Percentiles rank a stretch among this genome's conserved stretches.
Conservation (phyloP, 2,329 filamentous ascomycete genomes). For the Fusarium temperatum region DNA sequence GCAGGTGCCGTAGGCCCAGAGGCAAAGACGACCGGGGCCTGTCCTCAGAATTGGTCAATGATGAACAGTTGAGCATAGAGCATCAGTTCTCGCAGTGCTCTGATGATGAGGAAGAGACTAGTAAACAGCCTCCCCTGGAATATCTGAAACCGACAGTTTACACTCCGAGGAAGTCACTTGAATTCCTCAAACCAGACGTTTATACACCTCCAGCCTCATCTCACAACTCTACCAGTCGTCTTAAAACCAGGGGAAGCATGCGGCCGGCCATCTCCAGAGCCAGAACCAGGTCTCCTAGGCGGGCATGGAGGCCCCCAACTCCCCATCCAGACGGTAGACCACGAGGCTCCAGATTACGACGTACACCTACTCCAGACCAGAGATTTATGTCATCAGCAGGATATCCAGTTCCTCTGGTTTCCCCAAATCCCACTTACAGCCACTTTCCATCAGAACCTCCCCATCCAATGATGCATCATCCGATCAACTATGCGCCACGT, state of each 20-base stretch:
- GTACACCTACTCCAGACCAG: background rate
- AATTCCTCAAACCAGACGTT: conserved; percentile 15
- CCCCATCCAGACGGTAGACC: conserved; percentile 20
- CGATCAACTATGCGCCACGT: background rate
- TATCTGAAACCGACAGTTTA: conserved; percentile 23
- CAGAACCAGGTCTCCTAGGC: conserved; percentile 5
- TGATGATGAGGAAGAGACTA: background rate
- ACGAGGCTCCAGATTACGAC: background rate
- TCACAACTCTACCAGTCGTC: background rate
- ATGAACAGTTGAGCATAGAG: background rate
- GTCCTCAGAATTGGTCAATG: background rate
- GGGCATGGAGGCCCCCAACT: conserved; percentile 19
- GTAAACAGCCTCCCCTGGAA: background rate
- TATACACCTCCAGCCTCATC: conserved; percentile 28
- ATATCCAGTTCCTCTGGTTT: background rate
- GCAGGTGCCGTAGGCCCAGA: background rate
- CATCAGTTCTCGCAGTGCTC: background rate
- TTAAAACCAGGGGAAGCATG: background rate
- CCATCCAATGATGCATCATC: background rate
- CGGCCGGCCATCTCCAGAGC: background rate
- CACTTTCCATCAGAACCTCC: background rate
- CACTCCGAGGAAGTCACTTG: conserved; percentile 17
- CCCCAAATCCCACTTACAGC: background rate
- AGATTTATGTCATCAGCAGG: background rate
- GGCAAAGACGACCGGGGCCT: background rate